Evolutionary conservation across 768 basidiomycete species (phyloP).

Genomic region (Coprinopsis marcescibilis): DNA sequence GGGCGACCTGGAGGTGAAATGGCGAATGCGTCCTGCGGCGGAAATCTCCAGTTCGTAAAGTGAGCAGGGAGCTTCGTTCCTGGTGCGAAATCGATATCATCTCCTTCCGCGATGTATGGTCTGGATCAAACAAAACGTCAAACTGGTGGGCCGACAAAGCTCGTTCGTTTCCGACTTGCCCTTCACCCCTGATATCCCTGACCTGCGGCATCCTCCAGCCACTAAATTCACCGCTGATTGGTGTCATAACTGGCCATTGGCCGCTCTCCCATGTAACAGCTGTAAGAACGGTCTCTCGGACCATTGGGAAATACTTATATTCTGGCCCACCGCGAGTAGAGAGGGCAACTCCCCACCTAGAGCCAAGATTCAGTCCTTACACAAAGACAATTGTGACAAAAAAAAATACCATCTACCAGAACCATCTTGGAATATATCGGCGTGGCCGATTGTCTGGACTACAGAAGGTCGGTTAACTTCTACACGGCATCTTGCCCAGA

Average conservation of each 20-base stretch:
- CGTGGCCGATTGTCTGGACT: slow-evolving; percentile 35
- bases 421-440: slow-evolving; percentile 29
- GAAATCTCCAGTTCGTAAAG: slow-evolving; percentile 25
- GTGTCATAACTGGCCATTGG: slow-evolving; percentile 21
- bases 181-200: slow-evolving; percentile 6
- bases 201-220: slow-evolving; percentile 18
- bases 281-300: slow-evolving; percentile 30
- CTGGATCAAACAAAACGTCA: neutral
- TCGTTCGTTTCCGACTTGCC: slow-evolving; percentile 1
- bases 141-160: neutral
- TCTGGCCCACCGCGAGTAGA: slow-evolving; percentile 22
- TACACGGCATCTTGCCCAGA: neutral
- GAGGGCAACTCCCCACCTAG: slow-evolving; percentile 23
- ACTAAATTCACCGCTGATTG: slow-evolving; percentile 17
- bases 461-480: neutral
- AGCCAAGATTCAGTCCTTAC: neutral
- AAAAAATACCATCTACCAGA: slow-evolving; percentile 26
- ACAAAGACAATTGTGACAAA: slow-evolving; percentile 10
- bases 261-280: slow-evolving; percentile 25
- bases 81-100: slow-evolving; percentile 19
- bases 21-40: slow-evolving; percentile 18
- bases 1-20: slow-evolving; percentile 17
- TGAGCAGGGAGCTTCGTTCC: slow-evolving; percentile 19
- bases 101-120: slow-evolving; percentile 17
- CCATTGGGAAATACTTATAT: slow-evolving; percentile 25